These are phyloP conservation scores for Eucalyptus fibrosa DNA, from an alignment of 345 rosid genomes.

Conservation along the genomic window DNA sequence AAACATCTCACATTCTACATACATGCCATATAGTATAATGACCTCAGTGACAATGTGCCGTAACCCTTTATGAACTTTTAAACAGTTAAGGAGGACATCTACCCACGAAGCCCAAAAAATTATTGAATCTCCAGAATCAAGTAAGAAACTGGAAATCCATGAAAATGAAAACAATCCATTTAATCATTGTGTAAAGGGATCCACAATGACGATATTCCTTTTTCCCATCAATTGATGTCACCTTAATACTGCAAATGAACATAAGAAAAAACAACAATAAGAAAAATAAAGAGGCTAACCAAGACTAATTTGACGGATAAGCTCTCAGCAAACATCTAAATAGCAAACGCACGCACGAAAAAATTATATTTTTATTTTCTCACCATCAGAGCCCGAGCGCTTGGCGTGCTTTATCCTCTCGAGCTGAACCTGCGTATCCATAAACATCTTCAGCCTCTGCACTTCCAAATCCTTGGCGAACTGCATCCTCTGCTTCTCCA, in stretches of 20 bases:
- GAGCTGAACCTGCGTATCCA: conserved; percentile 92
- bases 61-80: neutral
- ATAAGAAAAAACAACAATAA: neutral
- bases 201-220: neutral
- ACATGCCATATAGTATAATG: neutral
- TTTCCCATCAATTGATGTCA: neutral
- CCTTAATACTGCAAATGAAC: neutral
- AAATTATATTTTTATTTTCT: neutral
- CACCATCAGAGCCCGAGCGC: conserved; percentile 44
- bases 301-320: neutral
- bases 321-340: neutral
- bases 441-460: conserved; percentile 90
- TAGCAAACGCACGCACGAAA: neutral
- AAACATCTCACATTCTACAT: neutral
- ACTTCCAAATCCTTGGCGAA: conserved; percentile 90
- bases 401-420: conserved; percentile 64
- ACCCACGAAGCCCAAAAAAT: neutral
- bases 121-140: neutral
- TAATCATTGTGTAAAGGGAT: neutral
- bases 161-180: neutral
- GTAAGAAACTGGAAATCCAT: neutral
- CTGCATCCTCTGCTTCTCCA: conserved; percentile 98
- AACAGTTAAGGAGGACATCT: neutral
- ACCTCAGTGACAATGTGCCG: neutral
- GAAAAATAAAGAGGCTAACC: neutral